Evolutionary conservation across 2,329 filamentous ascomycete species (phyloP).

Genomic region (Huntiella bhutanensis): DNA sequence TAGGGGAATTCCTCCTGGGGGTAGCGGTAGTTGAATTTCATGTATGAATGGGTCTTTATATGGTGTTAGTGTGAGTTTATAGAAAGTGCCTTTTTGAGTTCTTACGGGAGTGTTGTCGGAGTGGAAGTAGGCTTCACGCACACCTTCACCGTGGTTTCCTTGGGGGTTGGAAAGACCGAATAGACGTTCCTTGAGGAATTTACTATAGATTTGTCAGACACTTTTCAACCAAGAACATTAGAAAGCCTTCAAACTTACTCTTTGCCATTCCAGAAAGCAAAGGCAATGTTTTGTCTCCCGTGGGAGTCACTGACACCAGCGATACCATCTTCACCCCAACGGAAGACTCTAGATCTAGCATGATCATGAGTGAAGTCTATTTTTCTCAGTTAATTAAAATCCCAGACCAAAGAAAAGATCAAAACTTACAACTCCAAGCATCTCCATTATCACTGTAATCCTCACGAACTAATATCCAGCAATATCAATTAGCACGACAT

Average conservation of each 20-base stretch:
- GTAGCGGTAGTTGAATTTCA: slow-evolving; percentile 98
- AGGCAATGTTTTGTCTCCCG: slow-evolving; percentile 77
- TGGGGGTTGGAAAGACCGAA: slow-evolving; percentile 93
- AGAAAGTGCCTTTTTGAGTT: not conserved
- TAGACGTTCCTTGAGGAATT: slow-evolving; percentile 83
- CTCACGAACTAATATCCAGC: slow-evolving; percentile 46
- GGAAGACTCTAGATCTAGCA: slow-evolving; percentile 69
- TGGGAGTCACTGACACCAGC: slow-evolving; percentile 85
- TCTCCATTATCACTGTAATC: slow-evolving; percentile 82
- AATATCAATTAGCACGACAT: not conserved
- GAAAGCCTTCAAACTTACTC: slow-evolving; percentile 39
- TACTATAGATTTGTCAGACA: slow-evolving; percentile 28
- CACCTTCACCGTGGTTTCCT: slow-evolving; percentile 89
- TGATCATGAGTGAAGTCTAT: slow-evolving; percentile 91
- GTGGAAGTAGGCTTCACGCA: slow-evolving; percentile 95
- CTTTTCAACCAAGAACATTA: not conserved
- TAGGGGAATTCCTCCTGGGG: slow-evolving; percentile 86
- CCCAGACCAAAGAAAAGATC: not conserved
- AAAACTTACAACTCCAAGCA: slow-evolving; percentile 75
- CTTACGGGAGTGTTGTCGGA: slow-evolving; percentile 73
- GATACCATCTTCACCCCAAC: slow-evolving; percentile 95
- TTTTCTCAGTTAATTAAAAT: not conserved
- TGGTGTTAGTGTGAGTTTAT: too few species aligned
- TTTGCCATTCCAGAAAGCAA: slow-evolving; percentile 95
- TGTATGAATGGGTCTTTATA: slow-evolving; percentile 56